phyloP scores from a whole-genome alignment of 345 rosid species.

The Pelargonium nanum region DNA sequence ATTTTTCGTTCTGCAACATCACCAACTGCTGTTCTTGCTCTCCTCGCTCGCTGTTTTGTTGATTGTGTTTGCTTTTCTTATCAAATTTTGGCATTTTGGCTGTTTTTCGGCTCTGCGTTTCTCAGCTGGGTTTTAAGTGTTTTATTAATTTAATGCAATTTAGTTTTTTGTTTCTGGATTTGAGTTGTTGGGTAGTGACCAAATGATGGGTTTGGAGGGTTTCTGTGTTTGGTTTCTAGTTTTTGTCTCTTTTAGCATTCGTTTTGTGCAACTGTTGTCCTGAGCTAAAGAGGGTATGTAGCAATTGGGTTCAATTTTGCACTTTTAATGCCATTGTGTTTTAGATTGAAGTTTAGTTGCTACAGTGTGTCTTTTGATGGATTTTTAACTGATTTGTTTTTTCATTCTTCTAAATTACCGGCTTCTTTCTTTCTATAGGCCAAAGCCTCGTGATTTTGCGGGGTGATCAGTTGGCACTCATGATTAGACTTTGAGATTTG shows the following conservation, averaged over 20 bases:
- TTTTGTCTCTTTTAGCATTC: neutral
- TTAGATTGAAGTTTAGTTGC: too few species aligned
- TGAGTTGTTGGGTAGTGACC: neutral
- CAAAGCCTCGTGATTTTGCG: too few species aligned
- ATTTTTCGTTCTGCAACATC: too few species aligned
- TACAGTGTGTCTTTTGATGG: neutral
- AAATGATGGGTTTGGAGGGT: neutral
- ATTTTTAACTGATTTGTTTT: neutral
- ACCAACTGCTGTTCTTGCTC: neutral
- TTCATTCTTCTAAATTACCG: neutral
- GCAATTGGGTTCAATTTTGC: neutral
- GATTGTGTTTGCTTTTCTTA: neutral
- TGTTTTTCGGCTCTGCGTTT: neutral
- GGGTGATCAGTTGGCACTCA: neutral
- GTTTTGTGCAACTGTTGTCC: neutral
- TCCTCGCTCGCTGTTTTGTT: neutral
- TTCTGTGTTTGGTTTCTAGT: neutral
- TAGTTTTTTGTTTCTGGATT: neutral
- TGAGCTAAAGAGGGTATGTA: neutral
- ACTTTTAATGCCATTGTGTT: neutral
- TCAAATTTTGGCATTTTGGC: neutral
- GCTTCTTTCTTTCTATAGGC: neutral
- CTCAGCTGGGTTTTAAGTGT: neutral
- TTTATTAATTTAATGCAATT: neutral
- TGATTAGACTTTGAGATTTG: slow-evolving; percentile 13